These are phyloP conservation scores for Trametes punicea DNA, from an alignment of 768 basidiomycete species.

Conservation along the genomic window DNA sequence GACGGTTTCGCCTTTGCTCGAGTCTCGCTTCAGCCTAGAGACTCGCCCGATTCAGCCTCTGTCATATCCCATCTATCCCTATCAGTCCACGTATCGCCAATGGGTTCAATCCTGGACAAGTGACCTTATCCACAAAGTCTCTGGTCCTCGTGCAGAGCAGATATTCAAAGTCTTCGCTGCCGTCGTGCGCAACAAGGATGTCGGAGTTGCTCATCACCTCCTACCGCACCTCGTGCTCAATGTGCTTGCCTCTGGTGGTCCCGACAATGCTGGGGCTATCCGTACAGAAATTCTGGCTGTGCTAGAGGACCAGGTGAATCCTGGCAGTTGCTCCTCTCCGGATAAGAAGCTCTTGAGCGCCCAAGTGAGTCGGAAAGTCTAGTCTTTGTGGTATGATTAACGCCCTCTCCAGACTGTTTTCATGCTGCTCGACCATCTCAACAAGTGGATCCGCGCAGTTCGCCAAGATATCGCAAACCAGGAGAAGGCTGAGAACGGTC, in stretches of 20 bases:
- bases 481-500: conserved; percentile 48
- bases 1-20: conserved; percentile 81
- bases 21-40: conserved; percentile 50
- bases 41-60: conserved; percentile 13
- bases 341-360: conserved; percentile 91
- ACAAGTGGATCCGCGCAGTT: conserved; percentile 78
- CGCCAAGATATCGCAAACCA: conserved; percentile 56
- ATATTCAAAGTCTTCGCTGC: conserved; percentile 81
- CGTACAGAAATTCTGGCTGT: conserved; percentile 75
- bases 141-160: conserved; percentile 51
- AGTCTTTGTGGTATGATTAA: neutral
- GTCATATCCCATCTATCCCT: conserved; percentile 71
- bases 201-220: conserved; percentile 87
- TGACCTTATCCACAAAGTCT: conserved; percentile 68
- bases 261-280: conserved; percentile 60
- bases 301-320: conserved; percentile 80
- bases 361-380: conserved; percentile 54
- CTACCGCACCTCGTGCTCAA: conserved; percentile 91
- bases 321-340: conserved; percentile 49
- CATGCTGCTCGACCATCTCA: conserved; percentile 91
- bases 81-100: conserved; percentile 81
- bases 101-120: conserved; percentile 93
- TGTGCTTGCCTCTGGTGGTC: conserved; percentile 71
- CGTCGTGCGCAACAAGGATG: conserved; percentile 83
- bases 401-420: conserved; percentile 71